A percentile compares a stretch with the other conserved stretches of the same genome.
Conservation (phyloP, 371 early-diverging fungal species). For the Actinomucor elegans region DNA sequence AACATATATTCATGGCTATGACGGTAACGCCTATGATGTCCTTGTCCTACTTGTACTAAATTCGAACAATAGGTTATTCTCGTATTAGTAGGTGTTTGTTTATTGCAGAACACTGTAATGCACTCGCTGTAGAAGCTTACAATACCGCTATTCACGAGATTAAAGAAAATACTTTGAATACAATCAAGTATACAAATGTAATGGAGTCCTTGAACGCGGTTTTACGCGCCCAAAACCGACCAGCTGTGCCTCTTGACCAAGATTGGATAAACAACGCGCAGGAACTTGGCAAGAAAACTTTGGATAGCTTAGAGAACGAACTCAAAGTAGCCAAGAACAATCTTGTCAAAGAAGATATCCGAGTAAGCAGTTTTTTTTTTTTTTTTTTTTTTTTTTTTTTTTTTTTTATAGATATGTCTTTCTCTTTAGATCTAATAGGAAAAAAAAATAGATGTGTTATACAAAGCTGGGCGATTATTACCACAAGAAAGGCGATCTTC, state of each 20-base stretch:
- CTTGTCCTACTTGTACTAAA: neutral
- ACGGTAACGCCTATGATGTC: conserved; percentile 37
- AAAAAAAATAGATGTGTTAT: conserved; percentile 80
- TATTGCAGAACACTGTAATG: conserved; percentile 74
- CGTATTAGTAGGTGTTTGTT: conserved; percentile 72
- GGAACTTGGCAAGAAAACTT: conserved; percentile 37
- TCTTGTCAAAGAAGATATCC: conserved; percentile 77
- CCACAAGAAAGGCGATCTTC: conserved; percentile 69
- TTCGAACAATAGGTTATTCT: conserved; percentile 60
- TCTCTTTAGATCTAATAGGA: no score
- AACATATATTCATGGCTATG: conserved; percentile 65
- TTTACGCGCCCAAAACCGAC: conserved; percentile 26
- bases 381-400: no score
- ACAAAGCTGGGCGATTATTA: conserved; percentile 77
- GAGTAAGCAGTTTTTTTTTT: conserved; percentile 60
- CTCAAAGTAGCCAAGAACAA: conserved; percentile 72
- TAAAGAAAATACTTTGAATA: conserved; percentile 51
- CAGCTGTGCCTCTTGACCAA: conserved; percentile 8
- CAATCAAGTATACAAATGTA: conserved; percentile 48
- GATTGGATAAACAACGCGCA: conserved; percentile 67
- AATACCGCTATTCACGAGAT: conserved; percentile 63
- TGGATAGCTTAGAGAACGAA: conserved; percentile 71
- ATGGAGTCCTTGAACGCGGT: conserved; percentile 55
- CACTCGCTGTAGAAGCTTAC: conserved; percentile 68
- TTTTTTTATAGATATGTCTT: no score